Evolutionary conservation across 441 rosid species (phyloP), one percentile per base, ranked within the genome.

Genomic region (Populus hybrid): DNA sequence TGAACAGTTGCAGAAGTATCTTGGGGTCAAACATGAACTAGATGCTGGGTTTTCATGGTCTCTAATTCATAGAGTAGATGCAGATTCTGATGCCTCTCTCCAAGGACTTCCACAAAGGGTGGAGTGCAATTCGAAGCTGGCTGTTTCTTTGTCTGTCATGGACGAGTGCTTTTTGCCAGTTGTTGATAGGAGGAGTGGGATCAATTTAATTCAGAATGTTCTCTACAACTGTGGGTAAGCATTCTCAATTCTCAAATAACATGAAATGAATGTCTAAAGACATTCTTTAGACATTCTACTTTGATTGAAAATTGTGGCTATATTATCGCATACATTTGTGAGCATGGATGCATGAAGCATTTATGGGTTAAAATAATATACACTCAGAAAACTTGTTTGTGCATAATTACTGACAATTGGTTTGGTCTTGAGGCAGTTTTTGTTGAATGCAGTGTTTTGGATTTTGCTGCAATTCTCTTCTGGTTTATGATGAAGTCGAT

Each of bases 161-260:
- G 97, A 94, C 81, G 99, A 96, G 83, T 96, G 99, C 81, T 96
- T 96, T 87, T 86, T 96, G 87, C 99, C 98, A n/a, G n/a, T n/a
- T n/a, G n/a, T n/a, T n/a, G n/a, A n/a, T n/a, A n/a, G n/a, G n/a
- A n/a, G n/a, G n/a, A n/a, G n/a, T n/a, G n/a, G n/a, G 73, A 81
- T 94, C 82, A 93, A 93, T 87, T 70, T 93, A 78, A 87, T 94
- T 73, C 90, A 84, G 35, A 92, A 88, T 84, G 94, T 93, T 82
- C 89, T 96, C 71, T 93, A 92, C 74, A 96, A 93, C 72, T 88
- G 88, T 40, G 93, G 99, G 99, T 96, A 88, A 87, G 94, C 79
- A 38, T 79, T 74, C 61, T 74, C 33, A 67, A 28, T 74, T 72
- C 68, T 69, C 42, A 28, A 50, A 61, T 64, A 29, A 75, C 68